Base-by-base conservation (phyloP, 495 filamentous ascomycete species). In the Aspergillus panamensis region DNA sequence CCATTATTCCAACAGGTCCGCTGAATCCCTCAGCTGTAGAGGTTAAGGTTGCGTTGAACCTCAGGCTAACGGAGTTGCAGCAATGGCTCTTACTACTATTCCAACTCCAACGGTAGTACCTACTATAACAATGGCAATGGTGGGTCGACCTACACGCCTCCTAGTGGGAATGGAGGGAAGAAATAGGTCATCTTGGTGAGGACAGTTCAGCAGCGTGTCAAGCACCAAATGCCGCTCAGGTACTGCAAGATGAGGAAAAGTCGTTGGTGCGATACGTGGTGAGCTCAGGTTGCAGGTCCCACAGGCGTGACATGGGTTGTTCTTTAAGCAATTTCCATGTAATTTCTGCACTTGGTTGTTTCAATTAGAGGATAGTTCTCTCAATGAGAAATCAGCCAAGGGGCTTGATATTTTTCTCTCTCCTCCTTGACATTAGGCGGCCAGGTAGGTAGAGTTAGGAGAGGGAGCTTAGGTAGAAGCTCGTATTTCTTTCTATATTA, bases 61-160 rank as follows among this genome's bases (percentile, higher is more conserved):
- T 30, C 8, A 17, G 21, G 19, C 29, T 48, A n/a, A 31, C 32
- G 30, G 25, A 19, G 6, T 9, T 8, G 17, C 51, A 77, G 75
- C 29, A 55, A 77, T 60, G 78, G 79, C 17, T 78, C 77, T 40
- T 82, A 82, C 63, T 81, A 81, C 62, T 81, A 82, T 65, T 77
- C 72, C 61, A 81, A 82, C 58, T 48, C 77, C 21, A 73, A 78
- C 56, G 78, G 76, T 20, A 80, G 77, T 37, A 76, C 73, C 33
- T 82, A 81, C 66, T 72, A 80, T 68, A 80, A 80, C 60, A 65
- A 66, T 51, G 76, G 76, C 12, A 70, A 55, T 3, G 74, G 77
- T 21, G 64, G 59, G n/a, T 69, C 73, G 7, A 72, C 29, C 5
- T 77, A 77, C 56, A 78, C 66, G 32, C 50, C 73, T 52, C 55